Percentiles rank a stretch among this genome's conserved stretches.
Evolutionary conservation across 371 early-diverging fungal species (phyloP).

Genomic region (Mortierella sp.): DNA sequence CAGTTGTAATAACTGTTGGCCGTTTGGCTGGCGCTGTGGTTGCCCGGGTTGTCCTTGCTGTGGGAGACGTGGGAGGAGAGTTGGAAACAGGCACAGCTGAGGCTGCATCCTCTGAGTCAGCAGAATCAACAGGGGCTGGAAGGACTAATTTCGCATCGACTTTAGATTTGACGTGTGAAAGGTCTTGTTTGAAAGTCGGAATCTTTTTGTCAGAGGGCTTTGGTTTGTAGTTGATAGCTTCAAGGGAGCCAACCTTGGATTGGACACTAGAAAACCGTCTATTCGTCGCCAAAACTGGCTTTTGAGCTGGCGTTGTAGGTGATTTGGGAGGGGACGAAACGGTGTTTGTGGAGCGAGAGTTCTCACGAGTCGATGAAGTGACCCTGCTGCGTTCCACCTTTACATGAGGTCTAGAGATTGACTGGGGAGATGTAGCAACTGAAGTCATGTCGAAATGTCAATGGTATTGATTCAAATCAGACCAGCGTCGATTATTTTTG

Average conservation of each 20-base stretch:
- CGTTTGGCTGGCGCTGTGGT: neutral
- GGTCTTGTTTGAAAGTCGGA: constrained; percentile 43
- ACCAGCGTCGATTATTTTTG: neutral
- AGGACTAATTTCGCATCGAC: constrained; percentile 40
- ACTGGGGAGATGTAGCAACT: constrained; percentile 25
- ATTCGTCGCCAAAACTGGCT: constrained; percentile 12
- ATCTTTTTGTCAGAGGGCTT: constrained; percentile 45
- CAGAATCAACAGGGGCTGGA: constrained; percentile 2
- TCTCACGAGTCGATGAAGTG: constrained; percentile 10
- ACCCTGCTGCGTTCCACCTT: constrained; percentile 17
- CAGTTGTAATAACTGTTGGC: constrained; percentile 9
- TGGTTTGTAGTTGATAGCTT: constrained; percentile 36
- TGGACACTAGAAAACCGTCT: constrained; percentile 20
- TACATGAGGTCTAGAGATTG: constrained; percentile 24
- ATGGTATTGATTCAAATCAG: neutral
- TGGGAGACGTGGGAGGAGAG: neutral
- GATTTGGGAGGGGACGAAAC: constrained; percentile 17
- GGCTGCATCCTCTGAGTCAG: neutral
- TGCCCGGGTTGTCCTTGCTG: neutral
- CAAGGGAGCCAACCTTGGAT: constrained; percentile 49
- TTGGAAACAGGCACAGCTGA: neutral
- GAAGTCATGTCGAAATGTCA: constrained; percentile 19
- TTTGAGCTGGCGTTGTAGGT: neutral
- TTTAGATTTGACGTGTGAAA: constrained; percentile 46
- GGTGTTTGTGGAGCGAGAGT: constrained; percentile 7